A percentile compares a stretch with the other conserved stretches of the same genome.
These are phyloP conservation scores for Aspergillus sp. DNA, from an alignment of 2,329 filamentous ascomycete genomes.

Conservation along the genomic window DNA sequence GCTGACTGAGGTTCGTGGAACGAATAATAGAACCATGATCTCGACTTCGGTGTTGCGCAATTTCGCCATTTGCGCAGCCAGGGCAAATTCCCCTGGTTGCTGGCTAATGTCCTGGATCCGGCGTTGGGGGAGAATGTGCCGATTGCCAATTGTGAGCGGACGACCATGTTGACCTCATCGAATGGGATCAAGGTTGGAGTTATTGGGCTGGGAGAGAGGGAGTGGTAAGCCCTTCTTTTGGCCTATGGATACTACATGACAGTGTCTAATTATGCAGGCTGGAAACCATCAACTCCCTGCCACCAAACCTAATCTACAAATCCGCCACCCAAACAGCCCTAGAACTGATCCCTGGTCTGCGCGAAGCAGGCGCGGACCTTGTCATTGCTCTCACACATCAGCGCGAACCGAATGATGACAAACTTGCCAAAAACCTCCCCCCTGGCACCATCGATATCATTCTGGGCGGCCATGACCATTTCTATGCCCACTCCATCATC, in stretches of 20 bases:
- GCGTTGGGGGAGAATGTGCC: conserved; percentile 66
- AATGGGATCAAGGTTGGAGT: conserved; percentile 81
- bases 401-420: conserved; percentile 81
- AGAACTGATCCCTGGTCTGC: conserved; percentile 64
- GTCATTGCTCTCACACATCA: conserved; percentile 77
- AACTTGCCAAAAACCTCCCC: conserved; percentile 64
- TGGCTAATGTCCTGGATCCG: conserved; percentile 81
- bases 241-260: neutral
- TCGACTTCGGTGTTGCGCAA: conserved; percentile 82
- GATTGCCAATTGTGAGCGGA: conserved; percentile 67
- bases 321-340: conserved; percentile 68
- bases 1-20: conserved; percentile 5
- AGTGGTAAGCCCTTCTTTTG: conserved; percentile 49
- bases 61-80: conserved; percentile 64
- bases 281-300: conserved; percentile 77
- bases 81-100: conserved; percentile 80
- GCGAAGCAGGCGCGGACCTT: conserved; percentile 71
- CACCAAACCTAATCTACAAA: conserved; percentile 72
- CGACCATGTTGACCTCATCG: conserved; percentile 66
- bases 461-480: conserved; percentile 83
- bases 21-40: conserved; percentile 65
- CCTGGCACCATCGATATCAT: conserved; percentile 74
- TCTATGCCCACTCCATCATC: conserved; percentile 68
- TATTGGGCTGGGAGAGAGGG: conserved; percentile 75
- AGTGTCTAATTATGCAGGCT: conserved; percentile 40